Evolutionary conservation across 108 stramenopile species (phyloP).

Genomic region (Cyclotella distinguenda): DNA sequence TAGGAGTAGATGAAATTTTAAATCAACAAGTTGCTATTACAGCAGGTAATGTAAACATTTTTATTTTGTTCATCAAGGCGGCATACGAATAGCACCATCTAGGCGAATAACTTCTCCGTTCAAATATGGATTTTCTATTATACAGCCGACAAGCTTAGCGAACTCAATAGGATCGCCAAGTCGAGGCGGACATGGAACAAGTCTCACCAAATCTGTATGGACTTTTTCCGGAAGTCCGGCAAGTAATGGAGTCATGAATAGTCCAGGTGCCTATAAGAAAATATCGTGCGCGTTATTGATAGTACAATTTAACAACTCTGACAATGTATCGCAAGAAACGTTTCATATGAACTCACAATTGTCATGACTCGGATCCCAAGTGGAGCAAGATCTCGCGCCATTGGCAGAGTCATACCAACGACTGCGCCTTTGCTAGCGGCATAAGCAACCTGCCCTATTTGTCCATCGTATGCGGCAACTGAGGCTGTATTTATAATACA

Average conservation of each 20-base stretch:
- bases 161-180: constrained; percentile 84
- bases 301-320: not conserved
- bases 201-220: constrained; percentile 69
- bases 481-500: constrained; percentile 93
- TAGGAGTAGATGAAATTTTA: not conserved
- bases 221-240: constrained; percentile 85
- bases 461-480: constrained; percentile 95
- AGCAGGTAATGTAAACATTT: not conserved
- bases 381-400: constrained; percentile 88
- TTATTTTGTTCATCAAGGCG: constrained; percentile 52
- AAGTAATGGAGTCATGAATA: constrained; percentile 91
- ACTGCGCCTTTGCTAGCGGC: constrained; percentile 91
- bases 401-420: constrained; percentile 85
- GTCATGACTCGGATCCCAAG: constrained; percentile 86
- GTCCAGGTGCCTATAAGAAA: constrained; percentile 76
- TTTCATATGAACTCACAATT: constrained; percentile 56
- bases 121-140: constrained; percentile 84
- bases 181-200: constrained; percentile 86
- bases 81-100: constrained; percentile 94
- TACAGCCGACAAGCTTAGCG: constrained; percentile 74
- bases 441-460: constrained; percentile 92
- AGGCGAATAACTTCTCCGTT: constrained; percentile 91
- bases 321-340: not conserved
- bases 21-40: not conserved
- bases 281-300: not conserved